Evolutionary conservation across 805 yeast genomes (phyloP).

Genomic region (Candida takata): DNA sequence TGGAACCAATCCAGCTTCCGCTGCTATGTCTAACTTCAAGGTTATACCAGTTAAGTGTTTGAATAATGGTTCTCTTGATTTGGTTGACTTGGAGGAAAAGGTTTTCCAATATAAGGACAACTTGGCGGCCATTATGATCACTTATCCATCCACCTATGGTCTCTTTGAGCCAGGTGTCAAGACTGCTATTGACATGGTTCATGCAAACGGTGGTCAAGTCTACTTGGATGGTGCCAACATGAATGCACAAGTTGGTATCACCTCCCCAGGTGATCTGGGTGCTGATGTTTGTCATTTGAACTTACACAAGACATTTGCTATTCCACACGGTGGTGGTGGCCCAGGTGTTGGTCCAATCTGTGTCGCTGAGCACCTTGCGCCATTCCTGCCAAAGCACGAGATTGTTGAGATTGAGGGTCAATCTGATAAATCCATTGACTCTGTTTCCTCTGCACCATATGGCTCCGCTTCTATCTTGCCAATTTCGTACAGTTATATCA

Average conservation of each 20-base stretch:
- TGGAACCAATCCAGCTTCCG: conserved; percentile 98
- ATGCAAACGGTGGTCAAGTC: conserved; percentile 86
- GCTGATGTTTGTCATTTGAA: conserved; percentile 98
- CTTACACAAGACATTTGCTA: conserved; percentile 94
- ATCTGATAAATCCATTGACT: conserved; percentile 46
- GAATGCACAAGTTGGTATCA: conserved; percentile 98
- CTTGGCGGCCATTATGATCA: conserved; percentile 90
- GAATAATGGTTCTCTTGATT: conserved; percentile 77
- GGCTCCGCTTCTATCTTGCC: conserved; percentile 94
- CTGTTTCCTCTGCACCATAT: conserved; percentile 91
- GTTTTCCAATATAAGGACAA: conserved; percentile 61
- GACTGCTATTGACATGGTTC: conserved; percentile 80
- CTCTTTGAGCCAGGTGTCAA: conserved; percentile 89
- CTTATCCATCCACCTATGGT: conserved; percentile 97
- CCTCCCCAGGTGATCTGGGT: conserved; percentile 95
- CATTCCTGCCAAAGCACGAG: conserved; percentile 77
- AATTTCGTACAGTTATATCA: conserved; percentile 90
- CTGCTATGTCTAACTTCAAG: conserved; percentile 93
- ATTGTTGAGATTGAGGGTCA: conserved; percentile 41
- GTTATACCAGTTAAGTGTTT: conserved; percentile 90
- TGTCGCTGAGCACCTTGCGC: conserved; percentile 73
- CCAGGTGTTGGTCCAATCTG: conserved; percentile 99
- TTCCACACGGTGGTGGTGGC: conserved; percentile 99
- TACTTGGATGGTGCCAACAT: conserved; percentile 98
- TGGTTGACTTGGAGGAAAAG: conserved; percentile 65